phyloP scores from a whole-genome alignment of 306 rosid genomes.

The Hylodesmum podocarpum region DNA sequence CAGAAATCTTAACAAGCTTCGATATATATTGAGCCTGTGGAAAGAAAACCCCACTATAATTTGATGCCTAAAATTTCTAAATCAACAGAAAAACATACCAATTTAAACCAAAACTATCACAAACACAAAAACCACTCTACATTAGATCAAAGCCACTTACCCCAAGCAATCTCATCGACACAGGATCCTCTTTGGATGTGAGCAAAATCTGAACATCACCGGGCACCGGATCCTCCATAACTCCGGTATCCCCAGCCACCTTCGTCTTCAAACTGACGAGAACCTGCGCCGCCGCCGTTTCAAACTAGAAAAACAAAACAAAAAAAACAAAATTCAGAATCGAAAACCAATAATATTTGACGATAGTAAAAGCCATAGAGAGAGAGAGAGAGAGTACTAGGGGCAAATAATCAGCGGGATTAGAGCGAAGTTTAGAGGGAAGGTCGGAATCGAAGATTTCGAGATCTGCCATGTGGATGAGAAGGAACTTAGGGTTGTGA shows the following conservation, averaged over 20 bases:
- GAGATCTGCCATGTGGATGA: constrained; percentile 73
- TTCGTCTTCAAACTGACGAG: constrained; percentile 77
- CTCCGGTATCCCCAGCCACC: constrained; percentile 81
- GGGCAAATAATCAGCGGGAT: constrained; percentile 82
- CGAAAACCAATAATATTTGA: no score
- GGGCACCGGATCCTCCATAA: constrained; percentile 76
- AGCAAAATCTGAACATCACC: constrained; percentile 91
- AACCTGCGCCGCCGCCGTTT: constrained; percentile 95
- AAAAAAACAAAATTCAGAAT: background rate
- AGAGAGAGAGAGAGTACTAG: constrained; percentile 43
- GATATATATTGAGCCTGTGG: constrained; percentile 84
- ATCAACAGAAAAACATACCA: background rate
- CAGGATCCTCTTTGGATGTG: constrained; percentile 78
- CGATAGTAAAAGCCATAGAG: background rate
- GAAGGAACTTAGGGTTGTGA: constrained; percentile 61
- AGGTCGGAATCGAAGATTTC: constrained; percentile 78
- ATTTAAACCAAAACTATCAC: background rate
- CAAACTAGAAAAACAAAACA: constrained; percentile 49
- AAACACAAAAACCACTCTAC: background rate
- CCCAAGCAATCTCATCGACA: constrained; percentile 85
- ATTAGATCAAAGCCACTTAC: constrained; percentile 39
- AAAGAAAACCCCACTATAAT: background rate
- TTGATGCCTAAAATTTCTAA: background rate
- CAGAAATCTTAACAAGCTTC: constrained; percentile 79
- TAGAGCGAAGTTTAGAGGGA: constrained; percentile 71